These are phyloP conservation scores for Mitragyna speciosa DNA, from an alignment of 257 asterid species.

Conservation along the genomic window DNA sequence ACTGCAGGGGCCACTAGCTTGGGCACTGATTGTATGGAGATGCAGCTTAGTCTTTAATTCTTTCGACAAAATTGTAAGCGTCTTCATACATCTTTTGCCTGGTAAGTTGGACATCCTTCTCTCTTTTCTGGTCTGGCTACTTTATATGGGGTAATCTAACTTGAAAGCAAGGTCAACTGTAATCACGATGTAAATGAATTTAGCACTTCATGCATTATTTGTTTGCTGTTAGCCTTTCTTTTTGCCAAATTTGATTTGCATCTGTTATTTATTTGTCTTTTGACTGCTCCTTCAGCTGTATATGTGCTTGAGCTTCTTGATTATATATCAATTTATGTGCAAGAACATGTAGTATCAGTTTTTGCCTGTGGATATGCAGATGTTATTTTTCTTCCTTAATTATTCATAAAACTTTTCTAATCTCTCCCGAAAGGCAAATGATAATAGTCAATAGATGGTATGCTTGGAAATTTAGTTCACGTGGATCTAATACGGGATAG, in stretches of 20 bases:
- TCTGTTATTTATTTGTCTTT: neutral
- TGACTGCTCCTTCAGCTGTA: neutral
- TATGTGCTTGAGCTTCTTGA: neutral
- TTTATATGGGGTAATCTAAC: neutral
- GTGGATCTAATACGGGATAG: neutral
- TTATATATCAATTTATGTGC: neutral
- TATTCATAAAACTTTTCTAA: neutral
- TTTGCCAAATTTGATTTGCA: neutral
- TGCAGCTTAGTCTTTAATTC: constrained; percentile 96
- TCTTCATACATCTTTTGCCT: constrained; percentile 94
- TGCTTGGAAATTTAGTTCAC: neutral
- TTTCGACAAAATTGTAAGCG: constrained; percentile 92
- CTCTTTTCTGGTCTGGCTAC: neutral
- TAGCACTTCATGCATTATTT: neutral
- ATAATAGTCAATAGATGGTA: neutral
- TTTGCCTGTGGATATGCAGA: neutral
- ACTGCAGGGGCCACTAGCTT: constrained; percentile 93
- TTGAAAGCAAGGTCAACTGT: neutral
- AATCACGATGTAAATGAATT: neutral
- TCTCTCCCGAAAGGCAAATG: neutral
- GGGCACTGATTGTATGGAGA: constrained; percentile 98
- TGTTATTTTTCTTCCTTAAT: neutral
- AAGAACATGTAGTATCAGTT: neutral
- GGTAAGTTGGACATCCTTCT: constrained; percentile 48
- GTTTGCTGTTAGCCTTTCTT: neutral